Base-by-base conservation (phyloP, 2,329 filamentous ascomycete species). In the Paraconiothyrium sp. region DNA sequence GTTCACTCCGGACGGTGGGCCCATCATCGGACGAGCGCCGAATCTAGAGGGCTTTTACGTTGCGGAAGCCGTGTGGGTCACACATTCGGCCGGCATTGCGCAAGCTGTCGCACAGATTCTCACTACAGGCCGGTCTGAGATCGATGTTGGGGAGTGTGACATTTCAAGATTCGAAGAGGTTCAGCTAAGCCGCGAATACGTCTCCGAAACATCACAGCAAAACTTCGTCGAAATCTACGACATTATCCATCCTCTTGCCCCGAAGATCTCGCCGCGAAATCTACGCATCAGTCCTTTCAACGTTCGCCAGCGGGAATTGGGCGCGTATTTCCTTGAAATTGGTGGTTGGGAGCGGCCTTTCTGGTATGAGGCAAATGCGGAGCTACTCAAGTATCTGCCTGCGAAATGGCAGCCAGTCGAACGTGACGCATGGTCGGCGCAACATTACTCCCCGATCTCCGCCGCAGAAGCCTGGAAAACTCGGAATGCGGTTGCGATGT, bases 151-250 rank as follows among this genome's bases (percentile, higher is more conserved):
- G 2, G 88, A 88, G 44, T 88, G 86, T 65, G 87, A 89, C 43
- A 73, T 90, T 0, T 80, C 82, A 1, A 85, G 88, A 1, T 90
- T 90, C 52, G 88, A 90, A 64, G 81, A 88, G 30, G 82, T 89
- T 2, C 88, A 90, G 67, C 78, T 88, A 9, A 84, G 81, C 2
- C 83, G 77, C 0, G 78, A 79, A 0, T 90, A 89, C 61, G 81
- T 89, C 55, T 79, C 73, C 27, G 86, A 89, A 75, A 89, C 88
- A 0, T 85, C 84, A 0, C 80, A 84, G 49, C 86, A 88, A 68
- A 88, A 87, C 66, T 90, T 90, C 54, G 83, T 86, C 27, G 88
- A 90, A 64, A 83, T 90, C 1, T 90, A 90, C 76, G 87, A 89
- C 62, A 88, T 90, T 43, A 63, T 89, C 0, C 88, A 90, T 60